phyloP scores from a whole-genome alignment of 805 yeast species.

The Yamadazyma scolyti region DNA sequence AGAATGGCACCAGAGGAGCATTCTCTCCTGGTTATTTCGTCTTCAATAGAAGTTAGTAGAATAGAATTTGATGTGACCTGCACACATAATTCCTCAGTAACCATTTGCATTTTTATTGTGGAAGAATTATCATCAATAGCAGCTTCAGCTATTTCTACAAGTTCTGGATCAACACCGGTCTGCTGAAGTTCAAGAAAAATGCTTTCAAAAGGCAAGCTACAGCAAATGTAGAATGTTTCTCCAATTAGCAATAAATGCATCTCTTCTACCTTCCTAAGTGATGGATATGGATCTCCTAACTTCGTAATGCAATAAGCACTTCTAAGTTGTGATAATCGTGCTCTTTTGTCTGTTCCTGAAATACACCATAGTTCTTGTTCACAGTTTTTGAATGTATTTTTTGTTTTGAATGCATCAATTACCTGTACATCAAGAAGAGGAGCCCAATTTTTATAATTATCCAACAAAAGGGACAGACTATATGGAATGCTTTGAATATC shows the following conservation, averaged over 20 bases:
- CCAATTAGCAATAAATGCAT: constrained; percentile 15
- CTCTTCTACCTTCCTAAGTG: constrained; percentile 25
- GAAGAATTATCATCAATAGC: constrained; percentile 11
- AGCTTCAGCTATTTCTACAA: constrained; percentile 23
- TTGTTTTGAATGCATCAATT: constrained; percentile 21
- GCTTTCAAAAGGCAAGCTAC: constrained; percentile 38
- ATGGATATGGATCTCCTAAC: constrained; percentile 22
- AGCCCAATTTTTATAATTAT: constrained; percentile 44
- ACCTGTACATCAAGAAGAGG: constrained; percentile 42
- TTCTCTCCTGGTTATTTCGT: not conserved
- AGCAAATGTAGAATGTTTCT: constrained; percentile 22
- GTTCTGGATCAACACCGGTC: constrained; percentile 13
- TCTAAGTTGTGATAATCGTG: constrained; percentile 29
- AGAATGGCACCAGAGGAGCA: constrained; percentile 1
- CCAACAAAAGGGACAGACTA: constrained; percentile 19
- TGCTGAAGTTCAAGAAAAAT: constrained; percentile 27
- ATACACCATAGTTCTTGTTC: constrained; percentile 43
- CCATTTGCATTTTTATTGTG: constrained; percentile 15
- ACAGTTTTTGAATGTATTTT: constrained; percentile 14
- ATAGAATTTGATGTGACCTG: constrained; percentile 22
- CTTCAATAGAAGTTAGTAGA: constrained; percentile 8
- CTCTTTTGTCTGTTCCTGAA: constrained; percentile 31
- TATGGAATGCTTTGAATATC: constrained; percentile 10
- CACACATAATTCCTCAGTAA: constrained; percentile 13
- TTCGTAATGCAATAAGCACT: constrained; percentile 27